Evolutionary conservation across 106 monocot species (phyloP).

Genomic region (Triglochin maritima): DNA sequence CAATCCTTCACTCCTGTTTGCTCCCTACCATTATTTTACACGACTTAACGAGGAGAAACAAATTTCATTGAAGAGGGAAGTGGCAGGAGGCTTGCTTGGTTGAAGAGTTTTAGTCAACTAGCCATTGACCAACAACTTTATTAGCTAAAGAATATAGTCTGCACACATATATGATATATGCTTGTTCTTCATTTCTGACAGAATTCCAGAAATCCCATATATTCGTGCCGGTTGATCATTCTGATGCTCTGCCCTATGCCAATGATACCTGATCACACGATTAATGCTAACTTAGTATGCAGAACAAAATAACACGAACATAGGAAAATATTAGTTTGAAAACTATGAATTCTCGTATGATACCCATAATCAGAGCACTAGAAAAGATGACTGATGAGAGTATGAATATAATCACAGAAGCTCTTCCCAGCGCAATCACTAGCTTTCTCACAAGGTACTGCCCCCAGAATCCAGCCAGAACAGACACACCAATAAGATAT

Average conservation of each 20-base stretch:
- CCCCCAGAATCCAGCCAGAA: slow-evolving; percentile 92
- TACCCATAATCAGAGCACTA: slow-evolving; percentile 92
- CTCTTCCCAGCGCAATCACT: slow-evolving; percentile 53
- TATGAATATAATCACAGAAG: slow-evolving; percentile 87
- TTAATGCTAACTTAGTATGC: background rate
- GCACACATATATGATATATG: no score
- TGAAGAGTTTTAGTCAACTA: background rate
- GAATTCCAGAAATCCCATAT: slow-evolving; percentile 88
- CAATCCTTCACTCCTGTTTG: no score
- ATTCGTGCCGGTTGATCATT: slow-evolving; percentile 67
- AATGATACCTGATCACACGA: slow-evolving; percentile 39
- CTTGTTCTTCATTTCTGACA: slow-evolving; percentile 14
- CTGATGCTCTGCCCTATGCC: slow-evolving; percentile 48
- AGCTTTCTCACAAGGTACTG: slow-evolving; percentile 82
- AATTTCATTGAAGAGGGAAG: no score
- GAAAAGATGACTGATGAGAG: slow-evolving; percentile 83
- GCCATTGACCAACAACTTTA: background rate
- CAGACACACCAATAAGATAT: slow-evolving; percentile 56
- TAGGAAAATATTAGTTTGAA: background rate
- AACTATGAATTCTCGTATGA: background rate
- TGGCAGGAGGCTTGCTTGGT: background rate
- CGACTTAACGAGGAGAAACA: no score
- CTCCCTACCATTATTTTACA: no score
- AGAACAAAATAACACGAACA: background rate
- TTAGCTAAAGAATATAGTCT: background rate